A percentile compares a stretch with the other conserved stretches of the same genome.
phyloP scores from a whole-genome alignment of 148 eudicot species.

The Silene conica region DNA sequence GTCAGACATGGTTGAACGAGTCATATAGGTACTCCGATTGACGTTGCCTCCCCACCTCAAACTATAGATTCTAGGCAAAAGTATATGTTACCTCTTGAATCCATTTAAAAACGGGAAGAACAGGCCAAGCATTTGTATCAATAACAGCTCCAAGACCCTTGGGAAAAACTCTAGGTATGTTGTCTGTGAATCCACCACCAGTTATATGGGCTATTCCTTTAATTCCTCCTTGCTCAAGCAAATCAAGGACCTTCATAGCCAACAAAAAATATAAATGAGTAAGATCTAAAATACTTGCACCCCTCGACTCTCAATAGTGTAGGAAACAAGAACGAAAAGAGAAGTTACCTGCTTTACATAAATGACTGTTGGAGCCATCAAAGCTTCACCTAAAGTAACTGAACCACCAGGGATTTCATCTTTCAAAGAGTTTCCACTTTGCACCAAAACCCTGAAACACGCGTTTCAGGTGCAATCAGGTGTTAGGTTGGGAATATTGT shows the following conservation, averaged over 20 bases:
- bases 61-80: background rate
- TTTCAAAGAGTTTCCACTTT: constrained; percentile 55
- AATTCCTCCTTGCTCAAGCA: constrained; percentile 79
- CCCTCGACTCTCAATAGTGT: background rate
- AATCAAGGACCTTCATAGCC: constrained; percentile 62
- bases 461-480: background rate
- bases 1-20: background rate
- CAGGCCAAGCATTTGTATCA: constrained; percentile 57
- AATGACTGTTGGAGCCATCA: constrained; percentile 90
- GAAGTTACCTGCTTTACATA: constrained; percentile 81
- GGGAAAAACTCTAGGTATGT: constrained; percentile 87
- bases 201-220: constrained; percentile 96
- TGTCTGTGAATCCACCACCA: constrained; percentile 96
- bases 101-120: constrained; percentile 94
- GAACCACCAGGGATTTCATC: constrained; percentile 64
- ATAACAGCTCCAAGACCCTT: constrained; percentile 87
- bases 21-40: background rate
- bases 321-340: background rate
- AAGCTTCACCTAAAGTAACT: constrained; percentile 67
- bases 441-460: constrained; percentile 54
- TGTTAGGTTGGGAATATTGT: background rate
- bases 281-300: background rate
- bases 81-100: constrained; percentile 63
- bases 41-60: background rate
- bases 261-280: background rate